phyloP scores from a whole-genome alignment of 2,329 filamentous ascomycete genomes.

The Penicillium sp. region DNA sequence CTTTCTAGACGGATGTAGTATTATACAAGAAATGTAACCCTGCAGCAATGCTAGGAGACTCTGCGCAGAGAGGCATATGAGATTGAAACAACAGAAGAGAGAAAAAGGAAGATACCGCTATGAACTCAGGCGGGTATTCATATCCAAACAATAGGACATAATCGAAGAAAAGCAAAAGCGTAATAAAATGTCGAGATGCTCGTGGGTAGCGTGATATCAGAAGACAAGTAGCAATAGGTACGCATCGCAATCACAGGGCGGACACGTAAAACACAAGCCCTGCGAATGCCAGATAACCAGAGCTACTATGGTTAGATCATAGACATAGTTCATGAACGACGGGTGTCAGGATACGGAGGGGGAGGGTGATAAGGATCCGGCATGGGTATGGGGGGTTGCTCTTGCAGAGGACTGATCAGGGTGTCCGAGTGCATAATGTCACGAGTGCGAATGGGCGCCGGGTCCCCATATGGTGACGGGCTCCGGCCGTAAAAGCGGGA shows the following conservation, averaged over 20 bases:
- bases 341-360: slow-evolving; percentile 26
- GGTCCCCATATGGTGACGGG: slow-evolving; percentile 16
- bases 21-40: slow-evolving; percentile 2
- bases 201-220: slow-evolving; percentile 23
- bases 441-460: slow-evolving; percentile 10
- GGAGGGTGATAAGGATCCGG: slow-evolving; percentile 33
- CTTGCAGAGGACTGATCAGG: slow-evolving; percentile 21
- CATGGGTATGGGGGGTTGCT: slow-evolving; percentile 33
- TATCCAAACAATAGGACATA: slow-evolving; percentile 12
- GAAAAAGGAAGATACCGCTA: slow-evolving; percentile 12
- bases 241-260: not conserved
- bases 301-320: slow-evolving; percentile 9
- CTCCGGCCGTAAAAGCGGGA: slow-evolving; percentile 14
- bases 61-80: not conserved
- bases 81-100: not conserved
- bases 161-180: not conserved
- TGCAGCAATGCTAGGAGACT: not conserved
- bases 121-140: slow-evolving; percentile 23
- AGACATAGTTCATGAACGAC: slow-evolving; percentile 13
- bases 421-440: slow-evolving; percentile 9
- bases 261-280: not conserved
- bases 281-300: not conserved
- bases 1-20: not conserved
- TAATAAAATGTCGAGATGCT: slow-evolving; percentile 12
- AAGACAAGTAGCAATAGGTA: slow-evolving; percentile 2